Evolutionary conservation across 2,329 filamentous ascomycete species (phyloP).

Genomic region (Pestalotiopsis sp.): DNA sequence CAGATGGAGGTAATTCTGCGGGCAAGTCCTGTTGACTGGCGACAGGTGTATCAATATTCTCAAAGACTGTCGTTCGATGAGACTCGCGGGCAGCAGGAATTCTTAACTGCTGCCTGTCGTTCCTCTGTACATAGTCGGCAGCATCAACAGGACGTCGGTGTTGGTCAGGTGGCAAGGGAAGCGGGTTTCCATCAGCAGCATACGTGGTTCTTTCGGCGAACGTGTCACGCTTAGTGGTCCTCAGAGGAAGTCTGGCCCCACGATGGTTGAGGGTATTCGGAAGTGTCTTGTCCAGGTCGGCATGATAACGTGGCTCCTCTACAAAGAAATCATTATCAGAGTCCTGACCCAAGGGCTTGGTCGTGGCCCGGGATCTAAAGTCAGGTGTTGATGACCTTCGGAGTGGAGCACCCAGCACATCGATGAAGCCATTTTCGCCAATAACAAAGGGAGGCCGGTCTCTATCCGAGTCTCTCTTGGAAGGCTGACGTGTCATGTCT

Average conservation of each 20-base stretch:
- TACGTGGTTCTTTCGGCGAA: slow-evolving; percentile 12
- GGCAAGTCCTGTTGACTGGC: slow-evolving; percentile 21
- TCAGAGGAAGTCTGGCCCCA: slow-evolving; percentile 11
- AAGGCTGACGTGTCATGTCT: slow-evolving; percentile 26
- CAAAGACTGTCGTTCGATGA: slow-evolving; percentile 31
- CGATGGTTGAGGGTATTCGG: slow-evolving; percentile 14
- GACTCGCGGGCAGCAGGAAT: slow-evolving; percentile 22
- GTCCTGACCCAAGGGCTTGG: slow-evolving; percentile 8
- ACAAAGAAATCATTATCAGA: slow-evolving; percentile 9
- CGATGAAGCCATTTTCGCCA: slow-evolving; percentile 30
- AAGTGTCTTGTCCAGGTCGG: slow-evolving; percentile 12
- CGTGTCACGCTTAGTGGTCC: slow-evolving; percentile 10
- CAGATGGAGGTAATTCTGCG: slow-evolving; percentile 8
- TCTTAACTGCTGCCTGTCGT: slow-evolving; percentile 19
- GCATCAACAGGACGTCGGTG: slow-evolving; percentile 26
- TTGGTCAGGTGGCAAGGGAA: slow-evolving; percentile 21
- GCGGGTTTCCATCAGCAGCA: background rate
- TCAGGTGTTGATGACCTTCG: slow-evolving; percentile 35
- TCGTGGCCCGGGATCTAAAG: slow-evolving; percentile 18
- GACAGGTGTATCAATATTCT: slow-evolving; percentile 31
- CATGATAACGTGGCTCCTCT: slow-evolving; percentile 13
- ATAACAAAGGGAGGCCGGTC: slow-evolving; percentile 29
- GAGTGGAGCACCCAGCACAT: slow-evolving; percentile 24
- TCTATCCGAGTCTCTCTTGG: slow-evolving; percentile 21
- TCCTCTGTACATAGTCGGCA: slow-evolving; percentile 21